Conservation (phyloP, 1,139 yeast species). For the Suhomyces anneliseae region DNA sequence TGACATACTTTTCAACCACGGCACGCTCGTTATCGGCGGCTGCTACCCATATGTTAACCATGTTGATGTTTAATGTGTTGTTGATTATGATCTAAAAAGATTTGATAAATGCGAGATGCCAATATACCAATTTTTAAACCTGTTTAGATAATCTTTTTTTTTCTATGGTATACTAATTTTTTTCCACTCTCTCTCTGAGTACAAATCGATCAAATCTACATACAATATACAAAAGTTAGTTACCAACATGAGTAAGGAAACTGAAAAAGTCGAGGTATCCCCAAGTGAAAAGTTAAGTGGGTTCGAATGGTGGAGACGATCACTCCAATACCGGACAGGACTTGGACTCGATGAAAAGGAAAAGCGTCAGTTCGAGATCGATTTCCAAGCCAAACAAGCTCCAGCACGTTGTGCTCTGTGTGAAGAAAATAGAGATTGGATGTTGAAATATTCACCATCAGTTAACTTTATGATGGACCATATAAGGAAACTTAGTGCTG, state of each 20-base stretch:
- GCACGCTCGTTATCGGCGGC: conserved; percentile 79
- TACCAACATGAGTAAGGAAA: not conserved
- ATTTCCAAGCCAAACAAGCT: conserved; percentile 46
- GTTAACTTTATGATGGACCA: conserved; percentile 88
- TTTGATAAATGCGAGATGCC: not conserved
- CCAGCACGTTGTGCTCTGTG: conserved; percentile 62
- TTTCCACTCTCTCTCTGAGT: no score
- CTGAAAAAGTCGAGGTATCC: conserved; percentile 3
- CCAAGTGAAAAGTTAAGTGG: conserved; percentile 33
- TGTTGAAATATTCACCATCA: conserved; percentile 76
- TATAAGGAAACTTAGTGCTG: conserved; percentile 54
- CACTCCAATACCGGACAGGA: conserved; percentile 72
- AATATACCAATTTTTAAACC: not conserved
- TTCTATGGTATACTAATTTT: no score
- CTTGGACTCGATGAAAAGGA: conserved; percentile 59
- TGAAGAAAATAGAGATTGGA: conserved; percentile 75
- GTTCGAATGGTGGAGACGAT: conserved; percentile 82
- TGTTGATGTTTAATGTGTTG: conserved; percentile 12
- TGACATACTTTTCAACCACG: conserved; percentile 57
- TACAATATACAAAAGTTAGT: not conserved
- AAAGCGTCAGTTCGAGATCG: conserved; percentile 57
- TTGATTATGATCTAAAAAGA: not conserved
- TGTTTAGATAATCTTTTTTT: not conserved
- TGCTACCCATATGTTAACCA: conserved; percentile 87
- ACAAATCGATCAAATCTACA: not conserved